Evolutionary conservation across 495 filamentous ascomycete species (phyloP).

Genomic region (Trichoderma gamsii): DNA sequence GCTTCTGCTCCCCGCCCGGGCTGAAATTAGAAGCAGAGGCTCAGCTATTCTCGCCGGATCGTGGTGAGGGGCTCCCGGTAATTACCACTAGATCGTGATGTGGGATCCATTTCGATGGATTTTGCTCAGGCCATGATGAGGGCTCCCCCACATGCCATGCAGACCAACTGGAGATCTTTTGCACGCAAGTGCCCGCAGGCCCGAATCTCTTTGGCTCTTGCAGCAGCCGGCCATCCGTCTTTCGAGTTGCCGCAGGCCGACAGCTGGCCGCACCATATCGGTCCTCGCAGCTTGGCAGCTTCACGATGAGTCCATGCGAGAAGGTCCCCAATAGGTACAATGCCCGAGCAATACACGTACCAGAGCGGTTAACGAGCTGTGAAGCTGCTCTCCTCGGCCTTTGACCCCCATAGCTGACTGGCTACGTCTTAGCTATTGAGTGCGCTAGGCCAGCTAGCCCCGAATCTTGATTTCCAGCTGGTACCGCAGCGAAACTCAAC

Average conservation of each 20-base stretch:
- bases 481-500: background rate
- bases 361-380: too few relatives aligned
- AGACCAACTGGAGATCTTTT: conserved; percentile 2
- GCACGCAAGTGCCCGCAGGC: background rate
- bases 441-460: conserved; percentile 1
- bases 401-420: background rate
- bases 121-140: background rate
- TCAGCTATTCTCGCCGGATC: background rate
- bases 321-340: too few relatives aligned
- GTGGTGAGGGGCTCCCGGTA: background rate
- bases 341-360: too few relatives aligned
- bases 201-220: background rate
- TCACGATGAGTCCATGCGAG: too few relatives aligned
- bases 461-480: conserved; percentile 13
- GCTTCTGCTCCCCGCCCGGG: background rate
- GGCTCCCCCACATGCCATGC: conserved; percentile 10
- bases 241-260: background rate
- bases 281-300: too few relatives aligned
- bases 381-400: background rate
- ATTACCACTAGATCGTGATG: conserved; percentile 5
- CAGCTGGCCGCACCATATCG: background rate
- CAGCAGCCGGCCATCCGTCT: background rate
- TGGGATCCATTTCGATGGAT: background rate
- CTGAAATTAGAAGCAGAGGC: conserved; percentile 1
- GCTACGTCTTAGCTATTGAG: conserved; percentile 2